Conservation (phyloP, 106 monocot genomes). For the Agapanthus africanus region DNA sequence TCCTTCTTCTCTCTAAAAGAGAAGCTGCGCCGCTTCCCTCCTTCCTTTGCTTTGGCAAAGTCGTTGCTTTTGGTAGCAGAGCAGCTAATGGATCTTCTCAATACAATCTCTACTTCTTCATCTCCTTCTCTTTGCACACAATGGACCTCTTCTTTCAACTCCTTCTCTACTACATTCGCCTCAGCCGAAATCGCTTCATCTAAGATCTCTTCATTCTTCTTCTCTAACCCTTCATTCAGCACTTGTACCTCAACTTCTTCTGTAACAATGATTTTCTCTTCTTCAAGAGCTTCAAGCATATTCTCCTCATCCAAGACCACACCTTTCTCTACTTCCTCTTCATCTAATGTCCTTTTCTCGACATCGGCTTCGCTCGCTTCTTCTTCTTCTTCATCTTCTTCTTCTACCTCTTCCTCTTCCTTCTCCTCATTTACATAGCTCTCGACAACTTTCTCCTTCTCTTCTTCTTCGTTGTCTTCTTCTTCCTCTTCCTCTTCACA, state of each 20-base stretch:
- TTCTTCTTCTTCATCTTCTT: no score
- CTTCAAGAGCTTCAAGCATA: not conserved
- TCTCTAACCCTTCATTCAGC: not conserved
- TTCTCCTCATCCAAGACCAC: not conserved
- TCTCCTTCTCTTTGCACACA: not conserved
- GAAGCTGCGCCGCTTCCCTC: slow-evolving; percentile 31
- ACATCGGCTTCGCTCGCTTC: not conserved
- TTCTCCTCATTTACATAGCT: not conserved
- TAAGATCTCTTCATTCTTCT: not conserved
- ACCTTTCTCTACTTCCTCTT: not conserved
- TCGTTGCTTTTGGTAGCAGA: slow-evolving; percentile 31
- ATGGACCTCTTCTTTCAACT: slow-evolving; percentile 4
- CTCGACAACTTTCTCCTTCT: not conserved
- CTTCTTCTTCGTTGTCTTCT: not conserved
- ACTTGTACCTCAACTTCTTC: slow-evolving; percentile 11
- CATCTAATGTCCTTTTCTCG: not conserved
- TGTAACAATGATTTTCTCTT: not conserved
- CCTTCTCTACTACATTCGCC: not conserved
- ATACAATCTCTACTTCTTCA: slow-evolving; percentile 13
- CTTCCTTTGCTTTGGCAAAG: slow-evolving; percentile 24
- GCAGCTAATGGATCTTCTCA: slow-evolving; percentile 31
- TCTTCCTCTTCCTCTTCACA: slow-evolving; percentile 7
- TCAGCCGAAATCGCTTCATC: not conserved
- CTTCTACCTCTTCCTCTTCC: no score
- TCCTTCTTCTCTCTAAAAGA: slow-evolving; percentile 29